Evolutionary conservation across 768 basidiomycete species (phyloP).

Genomic region (Sistotremastrum suecicum): DNA sequence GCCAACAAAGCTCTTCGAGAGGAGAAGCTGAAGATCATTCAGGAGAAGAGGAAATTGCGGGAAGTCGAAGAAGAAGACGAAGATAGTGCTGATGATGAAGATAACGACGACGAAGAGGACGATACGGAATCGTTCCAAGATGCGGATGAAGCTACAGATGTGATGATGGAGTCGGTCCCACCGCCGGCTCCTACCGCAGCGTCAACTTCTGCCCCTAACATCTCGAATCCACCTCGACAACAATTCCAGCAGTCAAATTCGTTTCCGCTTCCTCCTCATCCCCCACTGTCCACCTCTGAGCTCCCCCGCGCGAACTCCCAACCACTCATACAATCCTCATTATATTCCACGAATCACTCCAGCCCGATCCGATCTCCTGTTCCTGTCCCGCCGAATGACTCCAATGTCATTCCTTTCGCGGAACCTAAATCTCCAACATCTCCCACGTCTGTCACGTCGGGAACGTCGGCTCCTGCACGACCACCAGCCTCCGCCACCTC

Average conservation of each 20-base stretch:
- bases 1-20: slow-evolving; percentile 8
- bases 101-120: slow-evolving; percentile 13
- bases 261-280: slow-evolving; percentile 2
- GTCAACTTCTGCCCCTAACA: not conserved
- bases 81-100: slow-evolving; percentile 14
- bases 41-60: slow-evolving; percentile 2
- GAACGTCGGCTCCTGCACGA: slow-evolving; percentile 9
- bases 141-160: slow-evolving; percentile 7
- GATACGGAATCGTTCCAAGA: slow-evolving; percentile 6
- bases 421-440: slow-evolving; percentile 1
- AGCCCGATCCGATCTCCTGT: slow-evolving; percentile 4
- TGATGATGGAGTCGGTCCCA: slow-evolving; percentile 8
- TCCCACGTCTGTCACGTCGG: not conserved
- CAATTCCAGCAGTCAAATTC: slow-evolving; percentile 9
- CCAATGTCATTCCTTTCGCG: not conserved
- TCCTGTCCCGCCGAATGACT: slow-evolving; percentile 1
- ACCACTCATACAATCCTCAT: not conserved
- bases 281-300: slow-evolving; percentile 3
- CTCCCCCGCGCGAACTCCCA: not conserved
- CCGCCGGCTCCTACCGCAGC: not conserved
- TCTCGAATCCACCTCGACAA: not conserved
- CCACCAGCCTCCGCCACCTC: slow-evolving; percentile 9
- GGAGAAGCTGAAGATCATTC: slow-evolving; percentile 9
- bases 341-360: slow-evolving; percentile 2
- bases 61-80: slow-evolving; percentile 10